phyloP scores from a whole-genome alignment of 2,329 filamentous ascomycete genomes.

The Monosporascus sp. region DNA sequence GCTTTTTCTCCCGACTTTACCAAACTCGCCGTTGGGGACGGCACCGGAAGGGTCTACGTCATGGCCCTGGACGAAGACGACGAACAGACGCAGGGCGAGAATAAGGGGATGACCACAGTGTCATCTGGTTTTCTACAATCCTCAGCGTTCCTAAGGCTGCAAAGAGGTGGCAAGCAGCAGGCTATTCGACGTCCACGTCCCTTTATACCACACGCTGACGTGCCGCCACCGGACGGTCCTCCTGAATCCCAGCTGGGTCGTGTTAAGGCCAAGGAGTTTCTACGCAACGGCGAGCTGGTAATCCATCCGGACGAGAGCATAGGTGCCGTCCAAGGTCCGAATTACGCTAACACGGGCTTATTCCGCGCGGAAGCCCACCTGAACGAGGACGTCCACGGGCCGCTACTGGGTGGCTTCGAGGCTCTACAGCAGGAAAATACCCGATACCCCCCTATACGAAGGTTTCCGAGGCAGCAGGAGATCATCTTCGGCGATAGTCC shows the following conservation, averaged over 20 bases:
- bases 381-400: constrained; percentile 34
- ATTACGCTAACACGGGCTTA: constrained; percentile 41
- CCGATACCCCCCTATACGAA: constrained; percentile 2
- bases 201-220: constrained; percentile 46
- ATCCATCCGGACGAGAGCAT: constrained; percentile 40
- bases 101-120: constrained; percentile 11
- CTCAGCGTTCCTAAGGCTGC: constrained; percentile 26
- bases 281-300: constrained; percentile 36
- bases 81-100: constrained; percentile 24
- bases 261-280: constrained; percentile 22
- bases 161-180: constrained; percentile 24
- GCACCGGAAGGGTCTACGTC: constrained; percentile 54
- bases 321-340: constrained; percentile 51
- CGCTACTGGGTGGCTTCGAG: constrained; percentile 40
- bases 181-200: constrained; percentile 39
- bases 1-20: constrained; percentile 52
- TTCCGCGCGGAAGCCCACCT: constrained; percentile 45
- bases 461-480: constrained; percentile 6
- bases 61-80: constrained; percentile 42
- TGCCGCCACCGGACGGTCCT: constrained; percentile 30
- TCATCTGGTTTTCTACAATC: constrained; percentile 12
- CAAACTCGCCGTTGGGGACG: constrained; percentile 54
- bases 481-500: not conserved
- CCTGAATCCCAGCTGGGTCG: constrained; percentile 20
- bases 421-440: constrained; percentile 37